These are phyloP conservation scores for Suillus brevipes DNA, from an alignment of 768 basidiomycete genomes.

Conservation along the genomic window DNA sequence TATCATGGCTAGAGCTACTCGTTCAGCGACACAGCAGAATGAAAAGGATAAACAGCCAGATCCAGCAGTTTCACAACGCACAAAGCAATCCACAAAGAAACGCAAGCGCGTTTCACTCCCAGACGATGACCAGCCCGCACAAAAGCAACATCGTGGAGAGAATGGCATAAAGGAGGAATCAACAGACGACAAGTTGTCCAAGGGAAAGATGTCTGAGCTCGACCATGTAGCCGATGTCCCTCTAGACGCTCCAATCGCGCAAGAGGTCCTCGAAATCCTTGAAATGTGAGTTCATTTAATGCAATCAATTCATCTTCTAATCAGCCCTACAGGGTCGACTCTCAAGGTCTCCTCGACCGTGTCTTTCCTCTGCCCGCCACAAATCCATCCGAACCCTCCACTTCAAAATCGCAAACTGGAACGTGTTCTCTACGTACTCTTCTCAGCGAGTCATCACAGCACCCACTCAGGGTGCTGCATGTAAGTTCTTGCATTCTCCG, in stretches of 20 bases:
- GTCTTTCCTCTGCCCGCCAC: slow-evolving; percentile 58
- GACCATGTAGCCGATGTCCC: slow-evolving; percentile 49
- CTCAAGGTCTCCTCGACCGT: slow-evolving; percentile 77
- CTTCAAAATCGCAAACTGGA: slow-evolving; percentile 35
- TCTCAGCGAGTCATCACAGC: slow-evolving; percentile 51
- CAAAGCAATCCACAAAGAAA: slow-evolving; percentile 50
- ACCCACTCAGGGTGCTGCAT: slow-evolving; percentile 55
- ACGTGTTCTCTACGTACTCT: slow-evolving; percentile 56
- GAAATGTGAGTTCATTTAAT: slow-evolving; percentile 43
- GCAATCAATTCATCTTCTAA: not conserved
- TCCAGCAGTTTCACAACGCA: slow-evolving; percentile 24
- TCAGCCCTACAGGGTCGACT: slow-evolving; percentile 54
- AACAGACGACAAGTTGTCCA: slow-evolving; percentile 20
- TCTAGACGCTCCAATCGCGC: slow-evolving; percentile 45
- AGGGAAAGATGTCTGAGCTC: slow-evolving; percentile 24
- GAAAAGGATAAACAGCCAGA: slow-evolving; percentile 37
- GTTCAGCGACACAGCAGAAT: slow-evolving; percentile 51
- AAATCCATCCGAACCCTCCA: slow-evolving; percentile 41
- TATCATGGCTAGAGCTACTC: slow-evolving; percentile 75
- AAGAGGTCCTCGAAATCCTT: slow-evolving; percentile 60
- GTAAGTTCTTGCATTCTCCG: slow-evolving; percentile 41
- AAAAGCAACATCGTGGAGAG: slow-evolving; percentile 51
- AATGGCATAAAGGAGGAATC: slow-evolving; percentile 36
- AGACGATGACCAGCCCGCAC: slow-evolving; percentile 48
- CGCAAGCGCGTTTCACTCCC: slow-evolving; percentile 60